Conservation (phyloP, 345 rosid species). For the Arabidopsis suecica region DNA sequence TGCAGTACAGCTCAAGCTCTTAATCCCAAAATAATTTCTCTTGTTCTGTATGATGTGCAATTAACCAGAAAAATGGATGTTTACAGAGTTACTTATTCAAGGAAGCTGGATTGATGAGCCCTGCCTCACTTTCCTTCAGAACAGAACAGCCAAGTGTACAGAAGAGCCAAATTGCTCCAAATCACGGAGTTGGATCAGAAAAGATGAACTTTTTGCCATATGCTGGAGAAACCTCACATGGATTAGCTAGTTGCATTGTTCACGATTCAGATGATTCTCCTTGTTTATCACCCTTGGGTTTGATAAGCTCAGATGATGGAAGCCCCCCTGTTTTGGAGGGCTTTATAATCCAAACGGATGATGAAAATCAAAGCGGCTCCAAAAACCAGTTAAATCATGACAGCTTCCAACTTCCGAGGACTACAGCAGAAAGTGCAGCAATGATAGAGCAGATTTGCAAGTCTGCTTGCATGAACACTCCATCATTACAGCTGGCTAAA, state of each 20-base stretch:
- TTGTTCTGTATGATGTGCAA: conserved; percentile 21
- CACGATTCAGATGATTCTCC: conserved; percentile 47
- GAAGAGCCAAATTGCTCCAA: conserved; percentile 44
- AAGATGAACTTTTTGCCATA: conserved; percentile 42
- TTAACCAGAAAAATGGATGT: conserved; percentile 29
- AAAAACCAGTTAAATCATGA: conserved; percentile 54
- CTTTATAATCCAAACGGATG: conserved; percentile 60
- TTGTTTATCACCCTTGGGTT: conserved; percentile 39
- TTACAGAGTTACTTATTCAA: conserved; percentile 48
- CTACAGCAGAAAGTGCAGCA: conserved; percentile 60
- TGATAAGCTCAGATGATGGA: conserved; percentile 45
- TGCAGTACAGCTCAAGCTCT: conserved; percentile 15
- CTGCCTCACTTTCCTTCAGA: conserved; percentile 43
- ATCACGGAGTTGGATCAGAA: conserved; percentile 40
- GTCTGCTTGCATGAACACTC: conserved; percentile 69
- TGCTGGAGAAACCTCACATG: conserved; percentile 43
- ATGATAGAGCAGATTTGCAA: conserved; percentile 66
- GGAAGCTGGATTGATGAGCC: conserved; percentile 50
- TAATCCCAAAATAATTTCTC: not conserved
- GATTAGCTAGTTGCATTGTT: conserved; percentile 39
- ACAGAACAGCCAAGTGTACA: conserved; percentile 41
- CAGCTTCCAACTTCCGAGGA: conserved; percentile 55
- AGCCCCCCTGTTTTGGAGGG: conserved; percentile 66
- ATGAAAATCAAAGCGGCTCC: conserved; percentile 42
- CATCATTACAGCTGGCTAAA: conserved; percentile 57